These are phyloP conservation scores for Rhizoctonia solani DNA, from an alignment of 1,284 basidiomycete species.

Conservation along the genomic window DNA sequence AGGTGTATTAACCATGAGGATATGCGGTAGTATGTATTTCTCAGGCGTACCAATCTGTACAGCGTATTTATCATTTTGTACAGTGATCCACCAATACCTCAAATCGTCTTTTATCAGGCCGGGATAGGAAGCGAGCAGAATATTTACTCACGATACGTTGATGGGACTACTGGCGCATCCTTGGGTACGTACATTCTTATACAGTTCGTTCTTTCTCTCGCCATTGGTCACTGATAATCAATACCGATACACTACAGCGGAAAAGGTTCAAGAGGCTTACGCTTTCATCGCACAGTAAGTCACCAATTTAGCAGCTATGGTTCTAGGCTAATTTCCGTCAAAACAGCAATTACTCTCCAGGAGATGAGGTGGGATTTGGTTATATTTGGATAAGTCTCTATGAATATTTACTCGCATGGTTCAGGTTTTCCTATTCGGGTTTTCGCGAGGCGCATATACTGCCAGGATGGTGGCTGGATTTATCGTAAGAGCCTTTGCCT, in stretches of 20 bases:
- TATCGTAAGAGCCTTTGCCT: constrained; percentile 52
- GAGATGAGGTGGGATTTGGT: constrained; percentile 59
- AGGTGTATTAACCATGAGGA: constrained; percentile 64
- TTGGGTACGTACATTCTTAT: constrained; percentile 5
- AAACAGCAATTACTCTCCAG: constrained; percentile 64
- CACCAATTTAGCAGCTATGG: not conserved
- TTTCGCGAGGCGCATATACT: constrained; percentile 72
- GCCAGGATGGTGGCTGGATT: constrained; percentile 73
- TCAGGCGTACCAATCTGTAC: not conserved
- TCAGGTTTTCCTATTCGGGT: constrained; percentile 59
- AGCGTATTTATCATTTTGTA: not conserved
- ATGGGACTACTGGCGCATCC: constrained; percentile 14
- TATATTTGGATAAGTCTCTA: not conserved
- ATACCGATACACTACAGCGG: not conserved
- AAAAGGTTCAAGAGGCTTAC: constrained; percentile 31
- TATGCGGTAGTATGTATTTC: constrained; percentile 46
- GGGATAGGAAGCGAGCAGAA: constrained; percentile 32
- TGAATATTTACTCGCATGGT: not conserved
- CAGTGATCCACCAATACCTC: constrained; percentile 30
- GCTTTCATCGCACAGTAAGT: constrained; percentile 32
- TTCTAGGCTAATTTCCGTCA: not conserved
- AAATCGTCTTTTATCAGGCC: constrained; percentile 30
- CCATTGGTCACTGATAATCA: not conserved
- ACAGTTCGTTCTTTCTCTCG: not conserved
- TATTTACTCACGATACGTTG: constrained; percentile 17